Evolutionary conservation across 2,329 filamentous ascomycete genomes (phyloP).

Genomic region (Penicillium janthinellum): DNA sequence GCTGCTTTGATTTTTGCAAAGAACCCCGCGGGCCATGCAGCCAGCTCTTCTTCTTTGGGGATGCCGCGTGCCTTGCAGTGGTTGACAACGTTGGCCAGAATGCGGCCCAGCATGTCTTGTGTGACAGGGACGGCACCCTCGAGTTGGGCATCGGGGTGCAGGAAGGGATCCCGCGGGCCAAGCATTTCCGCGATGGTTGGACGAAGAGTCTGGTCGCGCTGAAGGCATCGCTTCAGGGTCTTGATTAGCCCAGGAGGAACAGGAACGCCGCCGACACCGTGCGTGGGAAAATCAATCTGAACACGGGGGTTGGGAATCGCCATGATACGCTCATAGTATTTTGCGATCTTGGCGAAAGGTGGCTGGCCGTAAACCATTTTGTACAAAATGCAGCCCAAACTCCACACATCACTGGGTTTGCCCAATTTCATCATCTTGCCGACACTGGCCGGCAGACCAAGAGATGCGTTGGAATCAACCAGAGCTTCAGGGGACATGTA

Average conservation of each 20-base stretch:
- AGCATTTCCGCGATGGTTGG: conserved; percentile 62
- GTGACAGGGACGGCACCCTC: conserved; percentile 53
- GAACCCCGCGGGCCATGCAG: conserved; percentile 51
- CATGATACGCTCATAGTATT: conserved; percentile 78
- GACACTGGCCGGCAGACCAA: conserved; percentile 50
- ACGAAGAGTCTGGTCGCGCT: conserved; percentile 58
- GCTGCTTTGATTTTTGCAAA: conserved; percentile 52
- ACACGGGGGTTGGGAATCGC: conserved; percentile 54
- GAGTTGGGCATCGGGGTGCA: conserved; percentile 57
- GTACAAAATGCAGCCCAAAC: conserved; percentile 91
- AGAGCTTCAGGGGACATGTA: conserved; percentile 98
- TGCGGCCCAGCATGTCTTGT: conserved; percentile 61
- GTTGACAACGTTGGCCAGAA: conserved; percentile 62
- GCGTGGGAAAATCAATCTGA: conserved; percentile 50
- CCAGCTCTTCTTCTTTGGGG: conserved; percentile 59
- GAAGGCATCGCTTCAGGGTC: conserved; percentile 60
- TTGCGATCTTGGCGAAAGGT: conserved; percentile 88
- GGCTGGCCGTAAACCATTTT: conserved; percentile 98
- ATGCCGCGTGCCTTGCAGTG: conserved; percentile 59
- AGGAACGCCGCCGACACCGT: conserved; percentile 50
- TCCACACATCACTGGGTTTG: conserved; percentile 96
- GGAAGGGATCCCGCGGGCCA: conserved; percentile 56
- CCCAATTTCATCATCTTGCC: conserved; percentile 89
- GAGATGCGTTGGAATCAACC: conserved; percentile 75
- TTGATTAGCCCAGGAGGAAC: conserved; percentile 59